Evolutionary conservation across 805 yeast genomes (phyloP).

Genomic region (Ogataea nonfermentans): DNA sequence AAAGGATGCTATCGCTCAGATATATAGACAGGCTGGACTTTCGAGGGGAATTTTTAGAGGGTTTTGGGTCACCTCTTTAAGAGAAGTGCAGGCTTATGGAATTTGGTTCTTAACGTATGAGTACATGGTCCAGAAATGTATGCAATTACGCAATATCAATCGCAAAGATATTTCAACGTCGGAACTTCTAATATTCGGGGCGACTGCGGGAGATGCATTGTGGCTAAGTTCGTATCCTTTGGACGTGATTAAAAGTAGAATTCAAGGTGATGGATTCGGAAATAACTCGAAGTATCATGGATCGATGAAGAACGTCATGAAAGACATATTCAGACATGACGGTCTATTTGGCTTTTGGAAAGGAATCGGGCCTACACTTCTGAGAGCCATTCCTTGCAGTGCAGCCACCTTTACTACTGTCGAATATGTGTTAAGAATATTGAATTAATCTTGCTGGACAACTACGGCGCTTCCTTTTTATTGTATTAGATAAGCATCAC

Average conservation of each 20-base stretch:
- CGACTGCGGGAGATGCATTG: constrained; percentile 64
- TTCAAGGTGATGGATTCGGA: constrained; percentile 55
- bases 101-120: constrained; percentile 72
- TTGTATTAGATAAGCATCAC: no score
- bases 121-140: constrained; percentile 43
- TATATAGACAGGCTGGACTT: constrained; percentile 42
- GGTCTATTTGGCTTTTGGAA: constrained; percentile 59
- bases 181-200: constrained; percentile 57
- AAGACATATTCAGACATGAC: constrained; percentile 39
- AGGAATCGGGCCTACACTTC: constrained; percentile 57
- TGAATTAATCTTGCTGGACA: constrained; percentile 37
- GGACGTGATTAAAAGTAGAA: constrained; percentile 49
- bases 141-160: constrained; percentile 34
- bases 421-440: constrained; percentile 58
- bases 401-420: constrained; percentile 80
- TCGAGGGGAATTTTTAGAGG: constrained; percentile 54
- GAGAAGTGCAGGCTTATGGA: constrained; percentile 74
- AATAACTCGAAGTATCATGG: constrained; percentile 43
- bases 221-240: constrained; percentile 59
- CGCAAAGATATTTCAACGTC: constrained; percentile 53
- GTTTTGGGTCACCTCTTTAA: constrained; percentile 46
- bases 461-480: no score
- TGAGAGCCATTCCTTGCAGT: constrained; percentile 63
- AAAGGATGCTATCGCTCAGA: constrained; percentile 42
- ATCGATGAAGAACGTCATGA: constrained; percentile 35